These are phyloP conservation scores for Teratosphaeria viscida DNA, from an alignment of 2,329 filamentous ascomycete genomes.

Conservation along the genomic window DNA sequence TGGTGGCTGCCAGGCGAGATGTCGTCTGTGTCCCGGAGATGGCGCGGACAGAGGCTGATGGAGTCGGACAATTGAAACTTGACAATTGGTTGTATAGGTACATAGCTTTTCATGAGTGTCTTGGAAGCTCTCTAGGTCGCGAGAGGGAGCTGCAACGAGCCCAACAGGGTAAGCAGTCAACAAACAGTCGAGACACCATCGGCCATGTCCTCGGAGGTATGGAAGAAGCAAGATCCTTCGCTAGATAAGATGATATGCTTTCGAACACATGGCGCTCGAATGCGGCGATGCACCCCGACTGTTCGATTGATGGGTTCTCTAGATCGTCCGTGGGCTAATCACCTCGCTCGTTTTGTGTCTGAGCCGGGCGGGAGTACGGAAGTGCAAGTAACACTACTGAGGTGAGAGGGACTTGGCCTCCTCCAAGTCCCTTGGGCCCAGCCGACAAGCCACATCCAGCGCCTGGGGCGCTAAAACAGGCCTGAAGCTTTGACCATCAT, in stretches of 20 bases:
- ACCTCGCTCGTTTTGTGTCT: not conserved
- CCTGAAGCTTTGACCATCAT: not conserved
- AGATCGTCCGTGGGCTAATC: not conserved
- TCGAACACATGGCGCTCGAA: not conserved
- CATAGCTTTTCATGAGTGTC: not conserved
- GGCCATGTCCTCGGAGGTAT: not conserved
- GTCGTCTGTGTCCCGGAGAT: not conserved
- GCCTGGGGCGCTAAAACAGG: not conserved
- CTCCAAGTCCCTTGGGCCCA: not conserved
- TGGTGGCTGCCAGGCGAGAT: not conserved
- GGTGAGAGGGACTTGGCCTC: not conserved
- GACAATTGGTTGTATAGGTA: not conserved
- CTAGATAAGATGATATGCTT: not conserved
- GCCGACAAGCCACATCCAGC: not conserved
- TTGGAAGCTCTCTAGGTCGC: not conserved
- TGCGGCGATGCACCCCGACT: not conserved
- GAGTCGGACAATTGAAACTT: not conserved
- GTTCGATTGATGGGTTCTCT: not conserved
- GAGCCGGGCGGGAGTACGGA: not conserved
- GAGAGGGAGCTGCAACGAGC: not conserved
- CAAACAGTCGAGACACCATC: not conserved
- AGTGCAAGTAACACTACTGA: not conserved
- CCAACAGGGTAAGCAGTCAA: not conserved
- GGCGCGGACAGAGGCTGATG: not conserved
- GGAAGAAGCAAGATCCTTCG: not conserved